phyloP scores from a whole-genome alignment of 1,139 yeast genomes.

The Pneumocystis murina region DNA sequence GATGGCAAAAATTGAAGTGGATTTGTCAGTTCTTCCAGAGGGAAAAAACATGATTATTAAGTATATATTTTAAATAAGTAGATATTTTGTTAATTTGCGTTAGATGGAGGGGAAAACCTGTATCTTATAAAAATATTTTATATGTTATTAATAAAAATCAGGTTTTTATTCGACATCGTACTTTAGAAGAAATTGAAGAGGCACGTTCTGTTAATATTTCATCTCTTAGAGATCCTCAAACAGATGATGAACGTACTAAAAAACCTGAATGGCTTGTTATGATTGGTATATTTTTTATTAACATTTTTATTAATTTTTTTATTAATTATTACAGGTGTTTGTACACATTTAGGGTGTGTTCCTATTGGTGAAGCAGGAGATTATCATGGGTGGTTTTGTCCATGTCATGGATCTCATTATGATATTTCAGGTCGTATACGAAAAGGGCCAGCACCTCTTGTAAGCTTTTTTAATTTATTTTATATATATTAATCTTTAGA shows the following conservation, averaged over 20 bases:
- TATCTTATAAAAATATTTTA: conserved; percentile 13
- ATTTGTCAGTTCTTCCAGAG: conserved; percentile 83
- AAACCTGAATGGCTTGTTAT: conserved; percentile 97
- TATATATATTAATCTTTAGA: neutral
- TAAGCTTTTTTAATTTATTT: conserved; percentile 34
- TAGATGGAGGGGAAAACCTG: neutral
- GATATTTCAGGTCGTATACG: conserved; percentile 99
- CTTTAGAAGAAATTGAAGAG: conserved; percentile 81
- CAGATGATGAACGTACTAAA: conserved; percentile 84
- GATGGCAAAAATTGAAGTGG: conserved; percentile 98
- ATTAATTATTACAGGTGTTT: neutral
- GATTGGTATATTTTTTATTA: conserved; percentile 75
- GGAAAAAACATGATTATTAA: conserved; percentile 97
- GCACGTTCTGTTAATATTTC: conserved; percentile 70
- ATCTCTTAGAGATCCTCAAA: conserved; percentile 82
- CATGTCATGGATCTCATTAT: conserved; percentile 99
- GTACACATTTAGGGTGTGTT: conserved; percentile 97
- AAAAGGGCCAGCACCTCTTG: conserved; percentile 99
- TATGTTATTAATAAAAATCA: conserved; percentile 72
- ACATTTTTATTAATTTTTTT: neutral
- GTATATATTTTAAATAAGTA: neutral
- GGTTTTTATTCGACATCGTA: conserved; percentile 98
- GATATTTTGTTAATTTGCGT: neutral
- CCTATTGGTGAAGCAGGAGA: conserved; percentile 99
- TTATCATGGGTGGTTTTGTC: conserved; percentile 99